Evolutionary conservation across 164 flowering plant species (phyloP), one percentile per base, ranked within the genome.

Genomic region (Litsea cubeba): DNA sequence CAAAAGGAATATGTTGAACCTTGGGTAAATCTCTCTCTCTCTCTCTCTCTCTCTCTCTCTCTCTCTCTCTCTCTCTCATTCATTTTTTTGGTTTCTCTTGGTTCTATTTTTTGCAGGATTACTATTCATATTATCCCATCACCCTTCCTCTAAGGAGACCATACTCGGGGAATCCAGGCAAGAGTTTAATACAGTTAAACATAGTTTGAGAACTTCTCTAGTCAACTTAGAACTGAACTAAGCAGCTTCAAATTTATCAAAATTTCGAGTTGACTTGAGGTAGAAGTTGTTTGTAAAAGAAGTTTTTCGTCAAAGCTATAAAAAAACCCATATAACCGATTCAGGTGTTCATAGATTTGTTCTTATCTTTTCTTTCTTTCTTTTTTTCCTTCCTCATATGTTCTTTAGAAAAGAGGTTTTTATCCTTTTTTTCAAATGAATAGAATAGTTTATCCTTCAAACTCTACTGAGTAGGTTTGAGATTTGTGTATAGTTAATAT

Each of bases 131-230:
- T 69, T 79, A 78, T 74, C 80, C 82, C 32, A 51, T 66, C 30
- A 79, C 82, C 28, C 95, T 90, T 82, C 98, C 98, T 75, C 65
- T 82, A 71, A 88, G 95, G 76, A 81, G 71, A 81, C 98, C 97
- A 15, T 62, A 81, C 72, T 84, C 95, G 50, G 95, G 96, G 72
- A 76, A 89, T 68, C 98, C 96, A 74, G 92, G 97, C 90, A 84
- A 77, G 73, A 12, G 28, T 66, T 14, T 28, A 1, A 12, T 5
- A 24, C 25, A 62, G 8, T 22, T 62, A 15, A 26, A 26, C 11
- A 23, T 62, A 6, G 23, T 8, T 23, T 23, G 62, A 15, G 62
- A 23, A 62, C 18, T n/a, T 54, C n/a, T 54, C n/a, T 54, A 15
- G 60, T 54, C 7, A 2, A 54, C 17, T 54, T 20, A 54, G 60